phyloP scores from a whole-genome alignment of 805 yeast species.

The Yamadazyma ubonensis region DNA sequence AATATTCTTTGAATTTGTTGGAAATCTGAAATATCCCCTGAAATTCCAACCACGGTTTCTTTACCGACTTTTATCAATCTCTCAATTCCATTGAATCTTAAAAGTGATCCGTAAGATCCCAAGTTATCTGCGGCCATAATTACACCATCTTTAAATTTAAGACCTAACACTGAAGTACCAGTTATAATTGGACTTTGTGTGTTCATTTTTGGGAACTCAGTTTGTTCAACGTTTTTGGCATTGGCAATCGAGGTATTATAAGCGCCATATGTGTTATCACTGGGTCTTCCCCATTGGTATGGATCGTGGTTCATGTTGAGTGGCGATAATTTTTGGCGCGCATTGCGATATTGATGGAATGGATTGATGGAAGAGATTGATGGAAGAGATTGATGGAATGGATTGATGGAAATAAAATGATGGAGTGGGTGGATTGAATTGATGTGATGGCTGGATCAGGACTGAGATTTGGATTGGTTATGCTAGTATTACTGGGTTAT shows the following conservation, averaged over 20 bases:
- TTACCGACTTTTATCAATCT: conserved; percentile 82
- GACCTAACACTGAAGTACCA: conserved; percentile 91
- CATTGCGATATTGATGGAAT: too few relatives aligned
- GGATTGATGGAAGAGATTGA: too few relatives aligned
- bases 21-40: conserved; percentile 94
- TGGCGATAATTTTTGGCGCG: too few relatives aligned
- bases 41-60: conserved; percentile 85
- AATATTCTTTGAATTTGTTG: conserved; percentile 76
- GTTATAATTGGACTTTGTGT: conserved; percentile 95
- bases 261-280: conserved; percentile 73
- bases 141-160: conserved; percentile 87
- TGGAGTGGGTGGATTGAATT: conserved; percentile 1
- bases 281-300: conserved; percentile 92
- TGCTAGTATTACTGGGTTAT: too few relatives aligned
- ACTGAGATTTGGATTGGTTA: too few relatives aligned
- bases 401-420: background rate
- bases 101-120: conserved; percentile 89
- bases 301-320: conserved; percentile 89
- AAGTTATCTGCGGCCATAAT: conserved; percentile 93
- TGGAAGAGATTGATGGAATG: too few relatives aligned
- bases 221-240: conserved; percentile 41
- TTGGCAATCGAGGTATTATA: conserved; percentile 75
- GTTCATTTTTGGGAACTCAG: conserved; percentile 65
- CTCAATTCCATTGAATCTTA: conserved; percentile 81
- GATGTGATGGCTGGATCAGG: too few relatives aligned